These are phyloP conservation scores for Cymbidium sinense DNA, from an alignment of 106 monocot species.

Conservation along the genomic window DNA sequence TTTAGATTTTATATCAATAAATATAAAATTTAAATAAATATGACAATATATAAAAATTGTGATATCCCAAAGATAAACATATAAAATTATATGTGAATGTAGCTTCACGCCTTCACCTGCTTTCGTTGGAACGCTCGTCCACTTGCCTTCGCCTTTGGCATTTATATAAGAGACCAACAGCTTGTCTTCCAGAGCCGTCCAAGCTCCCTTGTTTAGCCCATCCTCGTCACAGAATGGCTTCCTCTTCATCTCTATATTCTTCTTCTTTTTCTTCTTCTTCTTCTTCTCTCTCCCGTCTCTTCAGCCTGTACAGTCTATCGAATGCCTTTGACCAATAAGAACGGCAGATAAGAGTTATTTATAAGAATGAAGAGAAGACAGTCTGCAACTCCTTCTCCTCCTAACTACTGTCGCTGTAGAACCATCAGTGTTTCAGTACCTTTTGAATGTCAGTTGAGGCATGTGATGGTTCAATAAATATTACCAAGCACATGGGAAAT, in stretches of 20 bases:
- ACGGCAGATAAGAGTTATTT: too few relatives aligned
- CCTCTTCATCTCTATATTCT: not conserved
- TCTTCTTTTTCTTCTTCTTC: not conserved
- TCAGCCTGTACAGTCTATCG: too few relatives aligned
- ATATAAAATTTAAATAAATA: too few relatives aligned
- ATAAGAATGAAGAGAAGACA: not conserved
- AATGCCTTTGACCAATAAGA: too few relatives aligned
- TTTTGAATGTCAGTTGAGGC: not conserved
- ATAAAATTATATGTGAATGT: too few relatives aligned
- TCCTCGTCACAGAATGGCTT: not conserved
- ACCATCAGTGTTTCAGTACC: not conserved
- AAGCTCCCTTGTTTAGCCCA: not conserved
- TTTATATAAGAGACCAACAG: not conserved
- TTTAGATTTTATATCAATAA: too few relatives aligned
- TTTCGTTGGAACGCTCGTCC: not conserved
- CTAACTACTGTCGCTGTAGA: too few relatives aligned
- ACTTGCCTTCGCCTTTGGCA: not conserved
- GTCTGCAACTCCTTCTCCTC: not conserved
- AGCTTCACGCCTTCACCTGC: not conserved
- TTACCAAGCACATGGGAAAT: not conserved
- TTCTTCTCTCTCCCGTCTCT: not conserved
- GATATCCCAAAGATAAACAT: too few relatives aligned
- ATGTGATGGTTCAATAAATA: not conserved
- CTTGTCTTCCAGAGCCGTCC: not conserved
- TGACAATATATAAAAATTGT: too few relatives aligned